phyloP scores from a whole-genome alignment of 2,329 filamentous ascomycete genomes.

The Fusarium sp. region DNA sequence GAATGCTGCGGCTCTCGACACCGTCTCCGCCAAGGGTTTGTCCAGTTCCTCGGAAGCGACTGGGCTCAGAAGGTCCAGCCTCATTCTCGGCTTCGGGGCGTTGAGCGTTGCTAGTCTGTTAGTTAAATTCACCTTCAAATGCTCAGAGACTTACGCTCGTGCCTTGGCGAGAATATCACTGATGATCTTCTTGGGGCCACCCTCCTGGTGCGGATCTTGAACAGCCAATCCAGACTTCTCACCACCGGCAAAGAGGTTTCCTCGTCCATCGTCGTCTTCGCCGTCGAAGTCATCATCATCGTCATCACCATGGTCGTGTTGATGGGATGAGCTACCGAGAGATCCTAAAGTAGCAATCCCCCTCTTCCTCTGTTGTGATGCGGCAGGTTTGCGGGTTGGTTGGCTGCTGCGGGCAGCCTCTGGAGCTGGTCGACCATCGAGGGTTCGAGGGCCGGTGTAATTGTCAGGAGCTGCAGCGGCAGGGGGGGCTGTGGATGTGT shows the following conservation, averaged over 20 bases:
- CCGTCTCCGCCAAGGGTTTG: constrained; percentile 83
- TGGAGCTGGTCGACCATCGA: constrained; percentile 69
- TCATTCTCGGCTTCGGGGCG: constrained; percentile 61
- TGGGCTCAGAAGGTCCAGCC: constrained; percentile 58
- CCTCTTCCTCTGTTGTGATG: constrained; percentile 59
- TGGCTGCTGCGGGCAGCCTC: constrained; percentile 42
- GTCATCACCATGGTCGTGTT: constrained; percentile 66
- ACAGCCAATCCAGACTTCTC: constrained; percentile 81
- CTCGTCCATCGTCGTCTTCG: constrained; percentile 64
- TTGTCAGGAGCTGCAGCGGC: constrained; percentile 41
- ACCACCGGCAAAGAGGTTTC: constrained; percentile 82
- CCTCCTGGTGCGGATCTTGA: constrained; percentile 64
- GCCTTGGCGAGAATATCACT: constrained; percentile 72
- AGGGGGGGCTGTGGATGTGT: constrained; percentile 51
- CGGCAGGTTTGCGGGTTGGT: constrained; percentile 47
- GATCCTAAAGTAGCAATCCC: constrained; percentile 70
- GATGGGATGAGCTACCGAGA: constrained; percentile 56
- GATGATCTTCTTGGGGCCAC: constrained; percentile 63
- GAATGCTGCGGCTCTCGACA: constrained; percentile 71
- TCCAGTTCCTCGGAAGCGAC: constrained; percentile 73
- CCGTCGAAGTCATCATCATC: constrained; percentile 64
- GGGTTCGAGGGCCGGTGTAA: constrained; percentile 69
- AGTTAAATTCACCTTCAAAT: not conserved
- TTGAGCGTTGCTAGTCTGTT: constrained; percentile 63
- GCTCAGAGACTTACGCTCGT: constrained; percentile 57